Conservation (phyloP, 345 rosid genomes). For the Mercurialis annua region DNA sequence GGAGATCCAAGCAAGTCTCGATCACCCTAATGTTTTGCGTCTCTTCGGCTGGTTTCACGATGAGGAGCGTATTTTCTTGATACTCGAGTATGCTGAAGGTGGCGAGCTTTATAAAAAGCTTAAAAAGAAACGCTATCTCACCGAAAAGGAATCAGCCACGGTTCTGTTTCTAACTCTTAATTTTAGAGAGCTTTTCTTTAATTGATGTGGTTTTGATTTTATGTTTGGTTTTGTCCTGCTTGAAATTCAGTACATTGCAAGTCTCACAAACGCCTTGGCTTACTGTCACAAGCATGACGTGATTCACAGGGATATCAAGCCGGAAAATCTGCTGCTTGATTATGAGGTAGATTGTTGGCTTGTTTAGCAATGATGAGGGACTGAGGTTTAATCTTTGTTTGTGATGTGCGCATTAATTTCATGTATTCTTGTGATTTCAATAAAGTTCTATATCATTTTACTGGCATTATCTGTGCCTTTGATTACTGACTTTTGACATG, state of each 20-base stretch:
- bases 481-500: background rate
- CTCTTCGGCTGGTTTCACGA: slow-evolving; percentile 95
- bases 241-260: slow-evolving; percentile 77
- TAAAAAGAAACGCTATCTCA: slow-evolving; percentile 52
- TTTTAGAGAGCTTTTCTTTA: background rate
- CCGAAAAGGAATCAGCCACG: slow-evolving; percentile 78
- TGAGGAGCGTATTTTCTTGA: slow-evolving; percentile 62
- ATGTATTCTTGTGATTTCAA: too few relatives aligned
- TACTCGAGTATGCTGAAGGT: slow-evolving; percentile 88
- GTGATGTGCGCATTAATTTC: too few relatives aligned
- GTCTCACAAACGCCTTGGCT: slow-evolving; percentile 78
- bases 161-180: slow-evolving; percentile 22
- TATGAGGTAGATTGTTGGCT: slow-evolving; percentile 55
- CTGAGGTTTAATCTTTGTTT: too few relatives aligned
- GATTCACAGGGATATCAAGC: slow-evolving; percentile 97
- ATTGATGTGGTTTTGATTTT: background rate
- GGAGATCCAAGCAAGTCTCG: slow-evolving; percentile 75
- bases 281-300: slow-evolving; percentile 91
- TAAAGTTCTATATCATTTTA: too few relatives aligned
- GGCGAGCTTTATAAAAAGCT: slow-evolving; percentile 84
- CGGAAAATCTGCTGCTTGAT: slow-evolving; percentile 93
- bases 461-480: background rate
- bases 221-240: background rate
- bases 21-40: slow-evolving; percentile 70
- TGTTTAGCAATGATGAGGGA: too few relatives aligned